Base-by-base conservation (phyloP, 202 grass and related monocot species). In the Elaeis oleifera region DNA sequence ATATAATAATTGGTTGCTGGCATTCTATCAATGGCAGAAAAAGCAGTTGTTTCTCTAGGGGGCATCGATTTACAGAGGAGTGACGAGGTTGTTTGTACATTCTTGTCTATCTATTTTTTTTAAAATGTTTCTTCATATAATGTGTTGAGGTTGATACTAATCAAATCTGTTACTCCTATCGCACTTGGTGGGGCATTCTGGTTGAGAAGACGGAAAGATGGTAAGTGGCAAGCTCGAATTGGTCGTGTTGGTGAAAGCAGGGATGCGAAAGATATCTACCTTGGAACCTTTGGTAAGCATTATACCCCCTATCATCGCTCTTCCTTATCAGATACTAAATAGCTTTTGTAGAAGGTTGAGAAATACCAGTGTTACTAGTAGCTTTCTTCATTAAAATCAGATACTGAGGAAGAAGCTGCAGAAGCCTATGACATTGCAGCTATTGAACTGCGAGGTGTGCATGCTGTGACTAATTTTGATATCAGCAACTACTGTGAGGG, bases 11-110 rank as follows among this genome's bases (percentile, higher is more conserved):
- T 48, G 73, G 44, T 48, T 39, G 16, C 13, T 79, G 18, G 53
- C 67, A 29, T 51, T 52, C 83, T 63, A 13, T 64, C 63, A 53
- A 24, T 83, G 69, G 68, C 73, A 99, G 88, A 63, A 82, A 89
- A 82, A 92, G 94, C 75, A 86, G 84, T 71, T 99, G 88, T 81
- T 99, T 99, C 82, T 99, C 94, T 16, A 99, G 94, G 84, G 88
- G 63, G 87, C 88, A 67, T 99, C 94, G 9, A 59, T 61, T 64
- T 99, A 92, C 28, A 81, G 94, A 71, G 94, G 88, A 61, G 94
- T 99, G 64, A 99, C 94, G 56, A 99, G 88, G 88, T 96, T 65
- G 25, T 75, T n/a, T 68, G 79, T 64, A 23, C 59, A 58, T 52
- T 54, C 23, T n/a, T 55, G 48, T 53, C 4, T 7, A 1, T 49